phyloP scores from a whole-genome alignment of 768 basidiomycete species.

The Rhizopogon vinicolor region DNA sequence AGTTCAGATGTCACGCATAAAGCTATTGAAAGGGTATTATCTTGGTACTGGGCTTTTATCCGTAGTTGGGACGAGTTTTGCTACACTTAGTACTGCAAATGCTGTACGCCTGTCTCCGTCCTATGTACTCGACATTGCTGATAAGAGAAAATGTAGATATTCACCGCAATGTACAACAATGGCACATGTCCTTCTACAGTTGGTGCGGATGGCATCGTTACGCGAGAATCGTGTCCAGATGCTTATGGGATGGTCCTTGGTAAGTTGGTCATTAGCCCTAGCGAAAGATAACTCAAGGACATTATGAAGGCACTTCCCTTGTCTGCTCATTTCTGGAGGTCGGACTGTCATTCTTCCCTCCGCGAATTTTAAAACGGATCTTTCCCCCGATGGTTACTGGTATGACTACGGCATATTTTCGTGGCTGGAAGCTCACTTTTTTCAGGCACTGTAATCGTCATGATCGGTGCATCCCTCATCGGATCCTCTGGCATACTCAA shows the following conservation, averaged over 20 bases:
- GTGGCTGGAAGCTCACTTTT: background rate
- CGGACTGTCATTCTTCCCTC: constrained; percentile 69
- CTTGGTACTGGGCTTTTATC: constrained; percentile 79
- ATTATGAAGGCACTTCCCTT: constrained; percentile 57
- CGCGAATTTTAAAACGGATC: constrained; percentile 53
- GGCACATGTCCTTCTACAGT: constrained; percentile 69
- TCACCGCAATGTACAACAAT: constrained; percentile 70
- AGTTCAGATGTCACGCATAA: constrained; percentile 73
- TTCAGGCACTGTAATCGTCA: constrained; percentile 68
- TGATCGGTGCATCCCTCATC: constrained; percentile 77
- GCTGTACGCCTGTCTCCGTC: constrained; percentile 37
- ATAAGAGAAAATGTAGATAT: constrained; percentile 41
- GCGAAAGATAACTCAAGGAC: background rate
- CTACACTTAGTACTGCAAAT: constrained; percentile 70
- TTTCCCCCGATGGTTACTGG: constrained; percentile 84
- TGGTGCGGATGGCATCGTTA: constrained; percentile 53
- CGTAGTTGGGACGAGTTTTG: constrained; percentile 79
- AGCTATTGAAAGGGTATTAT: constrained; percentile 57
- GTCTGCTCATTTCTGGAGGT: constrained; percentile 81
- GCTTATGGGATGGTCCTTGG: constrained; percentile 79
- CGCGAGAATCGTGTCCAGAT: constrained; percentile 64
- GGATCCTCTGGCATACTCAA: constrained; percentile 70
- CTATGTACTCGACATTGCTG: background rate
- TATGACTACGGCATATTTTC: constrained; percentile 10
- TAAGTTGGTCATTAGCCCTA: constrained; percentile 16